A percentile compares a stretch with the other conserved stretches of the same genome.
phyloP scores from a whole-genome alignment of 2,329 filamentous ascomycete genomes.

The Xylariaceae sp. region DNA sequence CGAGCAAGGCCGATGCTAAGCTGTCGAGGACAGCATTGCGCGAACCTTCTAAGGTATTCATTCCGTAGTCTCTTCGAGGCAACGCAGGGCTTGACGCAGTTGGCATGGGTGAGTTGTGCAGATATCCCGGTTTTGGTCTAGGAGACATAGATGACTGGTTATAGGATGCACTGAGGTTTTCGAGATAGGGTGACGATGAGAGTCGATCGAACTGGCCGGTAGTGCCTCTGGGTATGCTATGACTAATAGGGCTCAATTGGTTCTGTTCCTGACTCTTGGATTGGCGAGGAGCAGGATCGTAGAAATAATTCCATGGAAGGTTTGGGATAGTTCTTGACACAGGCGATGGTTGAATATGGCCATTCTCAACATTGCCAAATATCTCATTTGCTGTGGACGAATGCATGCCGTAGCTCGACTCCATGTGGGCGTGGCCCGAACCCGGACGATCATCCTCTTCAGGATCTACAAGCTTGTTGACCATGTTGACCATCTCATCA shows the following conservation, averaged over 20 bases:
- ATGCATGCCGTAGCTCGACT: constrained; percentile 53
- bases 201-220: constrained; percentile 21
- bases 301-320: constrained; percentile 50
- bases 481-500: constrained; percentile 41
- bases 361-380: constrained; percentile 39
- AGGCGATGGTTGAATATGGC: constrained; percentile 33
- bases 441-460: constrained; percentile 25
- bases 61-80: constrained; percentile 11
- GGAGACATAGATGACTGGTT: constrained; percentile 11
- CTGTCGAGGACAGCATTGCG: constrained; percentile 28
- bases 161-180: constrained; percentile 15
- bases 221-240: constrained; percentile 26
- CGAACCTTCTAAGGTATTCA: constrained; percentile 18
- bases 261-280: constrained; percentile 24
- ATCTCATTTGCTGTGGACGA: constrained; percentile 47
- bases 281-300: constrained; percentile 26
- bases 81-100: constrained; percentile 7
- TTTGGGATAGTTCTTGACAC: constrained; percentile 36
- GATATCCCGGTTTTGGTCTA: constrained; percentile 2
- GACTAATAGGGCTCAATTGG: constrained; percentile 15
- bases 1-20: constrained; percentile 25
- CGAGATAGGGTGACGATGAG: constrained; percentile 24
- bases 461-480: constrained; percentile 34
- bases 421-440: constrained; percentile 31
- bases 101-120: not conserved